Evolutionary conservation across 2,329 filamentous ascomycete genomes (phyloP).

Genomic region (Paecilomyces sp.): DNA sequence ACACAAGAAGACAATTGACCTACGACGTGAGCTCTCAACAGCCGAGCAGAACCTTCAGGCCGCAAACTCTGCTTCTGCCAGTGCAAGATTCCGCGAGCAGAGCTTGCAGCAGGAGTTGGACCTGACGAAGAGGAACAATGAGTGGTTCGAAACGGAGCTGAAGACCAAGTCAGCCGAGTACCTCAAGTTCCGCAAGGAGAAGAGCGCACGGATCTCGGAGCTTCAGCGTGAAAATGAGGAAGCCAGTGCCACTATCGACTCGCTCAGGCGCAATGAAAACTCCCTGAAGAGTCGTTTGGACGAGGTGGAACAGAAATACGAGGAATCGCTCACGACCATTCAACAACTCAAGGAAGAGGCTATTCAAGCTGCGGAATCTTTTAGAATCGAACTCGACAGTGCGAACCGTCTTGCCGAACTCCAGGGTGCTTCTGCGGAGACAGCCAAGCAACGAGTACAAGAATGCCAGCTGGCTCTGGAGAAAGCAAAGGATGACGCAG

Average conservation of each 20-base stretch:
- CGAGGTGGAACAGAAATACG: slow-evolving; percentile 76
- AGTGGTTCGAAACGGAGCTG: slow-evolving; percentile 87
- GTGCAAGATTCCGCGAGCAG: slow-evolving; percentile 84
- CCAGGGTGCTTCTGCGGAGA: slow-evolving; percentile 52
- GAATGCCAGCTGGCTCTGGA: slow-evolving; percentile 52
- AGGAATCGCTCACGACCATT: slow-evolving; percentile 73
- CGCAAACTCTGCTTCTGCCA: slow-evolving; percentile 70
- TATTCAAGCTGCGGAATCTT: slow-evolving; percentile 74
- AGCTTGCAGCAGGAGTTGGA: slow-evolving; percentile 85
- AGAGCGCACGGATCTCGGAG: slow-evolving; percentile 79
- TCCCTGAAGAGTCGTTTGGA: slow-evolving; percentile 74
- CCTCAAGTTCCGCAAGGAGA: slow-evolving; percentile 88
- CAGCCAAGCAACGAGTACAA: slow-evolving; percentile 52
- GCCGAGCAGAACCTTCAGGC: slow-evolving; percentile 80
- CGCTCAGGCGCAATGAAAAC: slow-evolving; percentile 71
- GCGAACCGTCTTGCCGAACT: slow-evolving; percentile 72
- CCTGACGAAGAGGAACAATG: slow-evolving; percentile 77
- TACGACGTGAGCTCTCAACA: slow-evolving; percentile 72
- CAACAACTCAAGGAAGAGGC: slow-evolving; percentile 81
- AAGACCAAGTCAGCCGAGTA: slow-evolving; percentile 84
- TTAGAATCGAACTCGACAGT: slow-evolving; percentile 77
- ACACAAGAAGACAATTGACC: slow-evolving; percentile 77
- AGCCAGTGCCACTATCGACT: slow-evolving; percentile 66
- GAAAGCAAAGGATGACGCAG: slow-evolving; percentile 55
- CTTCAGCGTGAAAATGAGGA: slow-evolving; percentile 87